Base-by-base conservation (phyloP, 2,329 filamentous ascomycete species). In the Botryotinia calthae region DNA sequence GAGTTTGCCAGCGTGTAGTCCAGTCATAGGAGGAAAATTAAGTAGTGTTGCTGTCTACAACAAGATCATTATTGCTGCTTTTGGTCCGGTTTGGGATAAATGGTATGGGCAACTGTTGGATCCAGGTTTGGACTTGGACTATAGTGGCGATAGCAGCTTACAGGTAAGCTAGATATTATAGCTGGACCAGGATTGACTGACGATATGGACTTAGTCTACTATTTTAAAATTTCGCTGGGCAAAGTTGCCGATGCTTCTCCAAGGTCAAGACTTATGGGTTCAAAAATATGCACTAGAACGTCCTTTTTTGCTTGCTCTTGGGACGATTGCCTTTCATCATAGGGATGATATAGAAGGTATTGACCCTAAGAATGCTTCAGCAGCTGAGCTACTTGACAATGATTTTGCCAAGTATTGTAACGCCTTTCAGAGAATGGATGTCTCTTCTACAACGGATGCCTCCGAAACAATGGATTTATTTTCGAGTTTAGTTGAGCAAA, bases 181-280 rank as follows among this genome's bases (percentile, higher is more conserved):
- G 46, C 40, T 22, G 20, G 48, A 42, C 5, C 25, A 34, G 9
- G 16, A 16, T 61, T 10, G 9, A 1, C 40, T 71, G 58, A 73
- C 72, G 63, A 72, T 54, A 25, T n/a, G 9, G 42, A n/a, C 31
- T 56, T 62, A 80, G 78, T 74, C 75, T 56, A 44, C 71, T 20
- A 70, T 79, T n/a, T 62, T 81, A 46, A 74, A 73, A 31, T 79
- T 76, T 74, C 75, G 78, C n/a, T 81, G 79, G 79, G 77, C 77
- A 37, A 74, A 72, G 31, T 51, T 79, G 28, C 62, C 75, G 16
- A 22, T 78, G 5, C 71, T 80, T 28, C 51, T 78, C 22, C 74
- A 73, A 67, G 75, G 77, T 14, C 77, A 78, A 74, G 75, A 77
- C 40, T 40, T 58, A 16, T 80, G 78, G 77, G 59, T 76, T 34